These are phyloP conservation scores for Phytophthora pisi DNA, from an alignment of 352 stramenopile species.

Conservation along the genomic window DNA sequence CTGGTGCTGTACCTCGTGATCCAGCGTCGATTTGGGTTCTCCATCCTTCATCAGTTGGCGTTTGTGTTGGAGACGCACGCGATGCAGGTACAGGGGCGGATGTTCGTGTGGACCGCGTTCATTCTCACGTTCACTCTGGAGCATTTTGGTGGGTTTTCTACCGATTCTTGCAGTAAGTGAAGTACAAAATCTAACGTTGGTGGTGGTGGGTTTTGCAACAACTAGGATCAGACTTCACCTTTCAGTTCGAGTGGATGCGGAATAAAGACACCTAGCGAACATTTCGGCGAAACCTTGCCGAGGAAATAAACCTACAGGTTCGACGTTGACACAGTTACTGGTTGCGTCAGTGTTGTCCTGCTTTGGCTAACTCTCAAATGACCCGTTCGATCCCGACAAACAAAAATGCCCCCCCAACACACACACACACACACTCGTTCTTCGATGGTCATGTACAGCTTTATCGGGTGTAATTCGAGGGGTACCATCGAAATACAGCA, in stretches of 20 bases:
- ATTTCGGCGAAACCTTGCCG: too few species aligned
- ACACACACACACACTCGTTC: too few species aligned
- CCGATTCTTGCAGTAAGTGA: not conserved
- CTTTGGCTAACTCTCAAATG: too few species aligned
- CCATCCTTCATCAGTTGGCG: conserved; percentile 26
- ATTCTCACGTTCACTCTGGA: conserved; percentile 32
- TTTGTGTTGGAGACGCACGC: conserved; percentile 43
- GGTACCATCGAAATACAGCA: too few species aligned
- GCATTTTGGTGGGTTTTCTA: conserved; percentile 27
- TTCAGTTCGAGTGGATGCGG: conserved; percentile 5
- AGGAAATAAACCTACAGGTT: too few species aligned
- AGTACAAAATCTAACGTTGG: not conserved
- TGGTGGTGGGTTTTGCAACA: not conserved
- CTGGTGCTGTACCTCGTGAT: conserved; percentile 13
- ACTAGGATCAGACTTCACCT: conserved; percentile 11
- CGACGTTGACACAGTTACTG: too few species aligned
- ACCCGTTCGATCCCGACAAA: too few species aligned
- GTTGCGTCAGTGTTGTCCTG: too few species aligned
- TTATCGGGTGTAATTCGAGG: too few species aligned
- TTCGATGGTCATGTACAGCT: too few species aligned
- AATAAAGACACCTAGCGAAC: not conserved
- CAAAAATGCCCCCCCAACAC: too few species aligned
- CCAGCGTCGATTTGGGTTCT: conserved; percentile 21
- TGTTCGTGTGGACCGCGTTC: conserved; percentile 33
- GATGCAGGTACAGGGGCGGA: conserved; percentile 20